A percentile compares a stretch with the other conserved stretches of the same genome.
These are phyloP conservation scores for Ilyonectria mors-panacis DNA, from an alignment of 2,329 filamentous ascomycete genomes.

Conservation along the genomic window DNA sequence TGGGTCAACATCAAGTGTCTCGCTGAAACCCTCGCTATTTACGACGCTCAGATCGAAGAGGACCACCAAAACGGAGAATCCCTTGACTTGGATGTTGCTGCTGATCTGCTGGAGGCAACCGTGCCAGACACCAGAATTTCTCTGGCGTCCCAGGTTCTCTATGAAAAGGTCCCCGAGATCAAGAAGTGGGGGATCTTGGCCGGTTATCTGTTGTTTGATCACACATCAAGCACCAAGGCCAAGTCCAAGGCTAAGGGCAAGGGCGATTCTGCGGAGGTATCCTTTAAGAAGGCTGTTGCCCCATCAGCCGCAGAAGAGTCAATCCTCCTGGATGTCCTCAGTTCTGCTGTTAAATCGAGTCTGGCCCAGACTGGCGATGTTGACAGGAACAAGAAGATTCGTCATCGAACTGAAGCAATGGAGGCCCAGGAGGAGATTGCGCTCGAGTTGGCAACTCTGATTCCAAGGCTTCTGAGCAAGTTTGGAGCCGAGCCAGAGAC, in stretches of 20 bases:
- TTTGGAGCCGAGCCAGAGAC: conserved; percentile 92
- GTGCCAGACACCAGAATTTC: conserved; percentile 86
- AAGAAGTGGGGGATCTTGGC: conserved; percentile 90
- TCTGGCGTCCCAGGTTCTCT: conserved; percentile 87
- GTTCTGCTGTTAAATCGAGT: conserved; percentile 83
- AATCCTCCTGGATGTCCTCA: conserved; percentile 89
- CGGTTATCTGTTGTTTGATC: conserved; percentile 93
- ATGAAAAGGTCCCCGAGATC: conserved; percentile 85
- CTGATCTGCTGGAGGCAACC: conserved; percentile 72
- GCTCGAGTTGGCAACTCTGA: conserved; percentile 81
- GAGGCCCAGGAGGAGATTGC: conserved; percentile 86
- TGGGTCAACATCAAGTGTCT: conserved; percentile 96
- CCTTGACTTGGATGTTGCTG: conserved; percentile 65
- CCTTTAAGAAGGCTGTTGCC: conserved; percentile 80
- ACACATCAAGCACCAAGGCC: conserved; percentile 75
- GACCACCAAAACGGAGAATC: conserved; percentile 63
- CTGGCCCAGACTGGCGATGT: conserved; percentile 77
- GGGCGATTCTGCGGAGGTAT: conserved; percentile 68
- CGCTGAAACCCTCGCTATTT: conserved; percentile 85
- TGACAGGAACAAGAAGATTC: conserved; percentile 71
- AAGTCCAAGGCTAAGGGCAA: conserved; percentile 66
- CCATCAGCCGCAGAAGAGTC: conserved; percentile 84
- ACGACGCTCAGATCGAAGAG: conserved; percentile 79
- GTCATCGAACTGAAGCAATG: conserved; percentile 73
- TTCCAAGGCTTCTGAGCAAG: conserved; percentile 91